phyloP scores from a whole-genome alignment of 371 early-diverging fungal genomes.

The Haplosporangium sp. region DNA sequence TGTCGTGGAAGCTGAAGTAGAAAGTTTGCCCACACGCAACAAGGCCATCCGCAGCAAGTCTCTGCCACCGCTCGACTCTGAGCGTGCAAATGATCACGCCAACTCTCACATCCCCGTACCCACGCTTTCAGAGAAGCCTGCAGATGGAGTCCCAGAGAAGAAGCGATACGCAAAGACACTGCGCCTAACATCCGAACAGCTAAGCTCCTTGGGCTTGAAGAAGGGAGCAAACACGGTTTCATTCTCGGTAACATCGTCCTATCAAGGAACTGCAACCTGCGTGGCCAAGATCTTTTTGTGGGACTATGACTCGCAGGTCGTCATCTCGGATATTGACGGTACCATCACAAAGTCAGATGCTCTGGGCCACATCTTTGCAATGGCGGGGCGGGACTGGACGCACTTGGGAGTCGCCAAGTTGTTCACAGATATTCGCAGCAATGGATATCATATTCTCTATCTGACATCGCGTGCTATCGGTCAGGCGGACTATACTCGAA shows the following conservation, averaged over 20 bases:
- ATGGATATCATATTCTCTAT: slow-evolving; percentile 98
- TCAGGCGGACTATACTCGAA: slow-evolving; percentile 91
- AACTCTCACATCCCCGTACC: slow-evolving; percentile 19
- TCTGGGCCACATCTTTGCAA: slow-evolving; percentile 97
- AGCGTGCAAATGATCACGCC: slow-evolving; percentile 7
- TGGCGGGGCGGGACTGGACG: slow-evolving; percentile 99
- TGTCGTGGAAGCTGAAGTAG: slow-evolving; percentile 23
- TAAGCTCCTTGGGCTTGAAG: slow-evolving; percentile 82
- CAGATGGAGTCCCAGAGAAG: slow-evolving; percentile 11
- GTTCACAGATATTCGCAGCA: slow-evolving; percentile 94
- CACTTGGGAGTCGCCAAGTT: slow-evolving; percentile 97
- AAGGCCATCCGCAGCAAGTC: slow-evolving; percentile 51
- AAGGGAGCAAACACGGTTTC: slow-evolving; percentile 93
- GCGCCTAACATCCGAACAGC: slow-evolving; percentile 88
- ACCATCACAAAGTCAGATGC: slow-evolving; percentile 99
- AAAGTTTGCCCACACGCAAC: slow-evolving; percentile 23
- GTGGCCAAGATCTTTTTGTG: slow-evolving; percentile 93
- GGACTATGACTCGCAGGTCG: slow-evolving; percentile 88
- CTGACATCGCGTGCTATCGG: slow-evolving; percentile 98
- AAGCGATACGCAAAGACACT: slow-evolving; percentile 86
- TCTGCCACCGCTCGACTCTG: slow-evolving; percentile 36
- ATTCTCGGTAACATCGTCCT: slow-evolving; percentile 86
- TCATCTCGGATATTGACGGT: slow-evolving; percentile 99
- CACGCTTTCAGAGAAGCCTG: slow-evolving; percentile 27
- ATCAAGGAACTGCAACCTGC: slow-evolving; percentile 86